phyloP scores from a whole-genome alignment of 2,329 filamentous ascomycete species.

The Boeremia exigua region DNA sequence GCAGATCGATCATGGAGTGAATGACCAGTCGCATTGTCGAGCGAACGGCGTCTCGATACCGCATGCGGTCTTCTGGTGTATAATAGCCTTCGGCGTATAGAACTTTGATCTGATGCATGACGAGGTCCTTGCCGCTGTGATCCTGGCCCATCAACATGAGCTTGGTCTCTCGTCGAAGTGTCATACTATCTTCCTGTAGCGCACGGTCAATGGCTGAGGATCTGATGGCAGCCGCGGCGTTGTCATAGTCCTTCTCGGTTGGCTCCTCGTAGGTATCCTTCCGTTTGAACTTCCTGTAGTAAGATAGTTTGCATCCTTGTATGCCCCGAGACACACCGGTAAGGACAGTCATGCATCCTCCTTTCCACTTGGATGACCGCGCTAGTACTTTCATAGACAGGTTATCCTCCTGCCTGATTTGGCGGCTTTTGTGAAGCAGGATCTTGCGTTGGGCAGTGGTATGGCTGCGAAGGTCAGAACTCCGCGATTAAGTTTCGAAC shows the following conservation, averaged over 20 bases:
- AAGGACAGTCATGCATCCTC: conserved; percentile 35
- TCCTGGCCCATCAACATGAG: conserved; percentile 38
- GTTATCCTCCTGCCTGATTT: conserved; percentile 43
- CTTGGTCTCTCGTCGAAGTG: conserved; percentile 43
- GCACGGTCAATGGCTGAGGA: conserved; percentile 46
- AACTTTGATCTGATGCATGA: conserved; percentile 47
- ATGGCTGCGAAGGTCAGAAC: conserved; percentile 38
- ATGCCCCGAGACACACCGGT: conserved; percentile 42
- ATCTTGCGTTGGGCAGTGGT: conserved; percentile 46
- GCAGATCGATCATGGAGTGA: conserved; percentile 44
- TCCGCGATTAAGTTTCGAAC: not conserved
- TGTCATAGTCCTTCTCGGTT: conserved; percentile 41
- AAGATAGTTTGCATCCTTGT: conserved; percentile 41
- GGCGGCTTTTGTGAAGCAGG: conserved; percentile 44
- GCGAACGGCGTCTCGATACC: conserved; percentile 33
- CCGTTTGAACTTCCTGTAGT: conserved; percentile 35
- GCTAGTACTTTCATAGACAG: conserved; percentile 37
- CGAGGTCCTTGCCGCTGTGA: conserved; percentile 43
- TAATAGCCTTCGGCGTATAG: conserved; percentile 45
- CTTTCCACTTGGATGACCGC: conserved; percentile 38
- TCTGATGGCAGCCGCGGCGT: conserved; percentile 39
- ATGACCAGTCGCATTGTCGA: conserved; percentile 42
- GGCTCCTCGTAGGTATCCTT: conserved; percentile 25
- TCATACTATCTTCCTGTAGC: conserved; percentile 42
- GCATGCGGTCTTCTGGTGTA: conserved; percentile 36